Evolutionary conservation across 345 rosid species (phyloP).

Genomic region (Schrenkiella parvula): DNA sequence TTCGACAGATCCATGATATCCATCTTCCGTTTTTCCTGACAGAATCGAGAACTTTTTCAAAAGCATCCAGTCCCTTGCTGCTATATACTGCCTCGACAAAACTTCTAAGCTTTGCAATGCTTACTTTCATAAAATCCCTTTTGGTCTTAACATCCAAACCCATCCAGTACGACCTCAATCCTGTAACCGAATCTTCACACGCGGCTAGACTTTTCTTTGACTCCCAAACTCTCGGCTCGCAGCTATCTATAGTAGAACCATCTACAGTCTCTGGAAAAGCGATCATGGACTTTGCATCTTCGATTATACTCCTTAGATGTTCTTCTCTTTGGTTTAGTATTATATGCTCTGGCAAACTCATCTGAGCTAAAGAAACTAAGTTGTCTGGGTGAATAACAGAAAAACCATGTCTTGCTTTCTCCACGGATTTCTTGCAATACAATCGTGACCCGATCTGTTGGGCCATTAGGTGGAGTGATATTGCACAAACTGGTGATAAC

Average conservation of each 20-base stretch:
- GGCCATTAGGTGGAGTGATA: too few species aligned
- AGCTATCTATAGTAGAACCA: rapidly evolving
- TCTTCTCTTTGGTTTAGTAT: too few species aligned
- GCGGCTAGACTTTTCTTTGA: not conserved
- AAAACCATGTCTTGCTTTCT: not conserved
- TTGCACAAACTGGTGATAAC: too few species aligned
- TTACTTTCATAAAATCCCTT: constrained; percentile 12
- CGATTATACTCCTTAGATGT: not conserved
- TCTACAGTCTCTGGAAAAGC: too few species aligned
- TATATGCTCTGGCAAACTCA: too few species aligned
- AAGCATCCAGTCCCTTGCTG: not conserved
- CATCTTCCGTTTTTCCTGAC: not conserved
- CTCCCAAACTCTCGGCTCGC: not conserved
- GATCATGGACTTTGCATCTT: not conserved
- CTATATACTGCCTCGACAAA: not conserved
- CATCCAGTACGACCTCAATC: not conserved
- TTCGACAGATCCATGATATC: constrained; percentile 15
- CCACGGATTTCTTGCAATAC: not conserved
- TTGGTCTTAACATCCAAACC: constrained; percentile 13
- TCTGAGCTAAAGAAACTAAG: not conserved
- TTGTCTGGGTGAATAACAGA: not conserved
- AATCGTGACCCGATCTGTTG: too few species aligned
- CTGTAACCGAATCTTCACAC: not conserved
- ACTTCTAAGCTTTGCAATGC: not conserved
- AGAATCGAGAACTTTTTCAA: not conserved